Evolutionary conservation across 176 grass and related monocot species (phyloP), one percentile per base, ranked within the genome.

Genomic region (Echinochloa phyllopogon): DNA sequence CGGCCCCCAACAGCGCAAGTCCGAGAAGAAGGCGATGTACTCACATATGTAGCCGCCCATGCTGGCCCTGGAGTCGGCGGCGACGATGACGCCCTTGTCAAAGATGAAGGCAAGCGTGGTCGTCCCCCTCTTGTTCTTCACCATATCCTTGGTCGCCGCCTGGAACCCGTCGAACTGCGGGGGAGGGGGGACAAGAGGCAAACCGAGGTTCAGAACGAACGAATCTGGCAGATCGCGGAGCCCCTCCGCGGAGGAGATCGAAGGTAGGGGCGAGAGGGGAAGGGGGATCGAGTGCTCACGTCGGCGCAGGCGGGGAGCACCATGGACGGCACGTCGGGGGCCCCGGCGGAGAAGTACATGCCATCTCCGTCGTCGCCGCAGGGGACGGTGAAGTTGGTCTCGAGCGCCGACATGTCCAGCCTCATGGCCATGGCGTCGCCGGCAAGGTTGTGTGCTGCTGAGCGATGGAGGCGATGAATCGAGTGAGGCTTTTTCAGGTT

Each of bases 1-100:
- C 10, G 21, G 6, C 20, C 75, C 75, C 16, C 11, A 60, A 55
- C 23, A 59, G 10, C 45, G 24, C 21, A 29, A 23, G 58, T 6
- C 39, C n/a, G 15, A 48, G 62, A 74, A 47, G 75, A 66, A 18
- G 47, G 33, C 16, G 15, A 20, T 75, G 5, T 36, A 59, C 95
- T 95, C 67, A 98, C 95, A 98, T 60, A 98, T 98, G 78, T 98
- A 95, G 53, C 93, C 95, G 78, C 93, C 95, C 95, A 98, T 98
- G 89, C 92, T 98, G 72, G 95, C 95, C 8, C 95, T 65, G 50
- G 95, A 98, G 82, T 98, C 93, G n/a, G 95, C 93, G 11, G 95
- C 95, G 58, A 98, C 95, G 71, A 95, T 98, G 67, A 98, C 93
- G 38, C 95, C 95, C 78, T 92, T 90, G 77, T 98, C 92, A 85